Percentiles rank a stretch among this genome's conserved stretches.
Evolutionary conservation across 306 rosid species (phyloP).

Genomic region (Betula pendula): DNA sequence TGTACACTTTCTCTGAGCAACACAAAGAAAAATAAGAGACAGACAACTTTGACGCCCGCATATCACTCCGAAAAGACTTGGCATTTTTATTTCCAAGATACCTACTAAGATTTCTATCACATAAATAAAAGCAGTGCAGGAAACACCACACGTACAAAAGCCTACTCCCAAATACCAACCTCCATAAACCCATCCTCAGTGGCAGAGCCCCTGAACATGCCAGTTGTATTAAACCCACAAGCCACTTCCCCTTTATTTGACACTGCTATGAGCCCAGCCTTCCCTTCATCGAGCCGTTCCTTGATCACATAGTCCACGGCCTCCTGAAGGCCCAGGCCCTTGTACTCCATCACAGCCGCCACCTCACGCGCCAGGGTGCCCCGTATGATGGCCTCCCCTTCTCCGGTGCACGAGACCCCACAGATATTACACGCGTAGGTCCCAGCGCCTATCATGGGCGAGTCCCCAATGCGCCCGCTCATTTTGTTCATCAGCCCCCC

Average conservation of each 20-base stretch:
- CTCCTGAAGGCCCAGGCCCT: slow-evolving; percentile 68
- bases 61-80: too few relatives aligned
- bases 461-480: slow-evolving; percentile 86
- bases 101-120: too few relatives aligned
- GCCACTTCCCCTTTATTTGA: slow-evolving; percentile 81
- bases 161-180: slow-evolving; percentile 79
- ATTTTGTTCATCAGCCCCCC: slow-evolving; percentile 89
- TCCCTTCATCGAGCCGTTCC: slow-evolving; percentile 77
- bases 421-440: slow-evolving; percentile 84
- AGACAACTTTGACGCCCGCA: too few relatives aligned
- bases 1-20: too few relatives aligned
- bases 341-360: slow-evolving; percentile 94
- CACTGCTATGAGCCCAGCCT: slow-evolving; percentile 86
- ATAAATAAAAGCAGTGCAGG: too few relatives aligned
- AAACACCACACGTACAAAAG: too few relatives aligned
- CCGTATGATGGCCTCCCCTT: slow-evolving; percentile 94
- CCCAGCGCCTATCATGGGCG: slow-evolving; percentile 83
- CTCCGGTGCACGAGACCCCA: slow-evolving; percentile 93
- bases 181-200: slow-evolving; percentile 89
- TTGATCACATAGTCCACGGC: slow-evolving; percentile 78
- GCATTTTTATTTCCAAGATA: too few relatives aligned
- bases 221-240: slow-evolving; percentile 74
- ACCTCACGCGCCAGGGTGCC: slow-evolving; percentile 92
- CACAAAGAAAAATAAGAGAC: too few relatives aligned
- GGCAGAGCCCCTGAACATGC: slow-evolving; percentile 86